These are phyloP conservation scores for Linnemannia exigua DNA, from an alignment of 192 early-diverging fungal genomes.

Conservation along the genomic window DNA sequence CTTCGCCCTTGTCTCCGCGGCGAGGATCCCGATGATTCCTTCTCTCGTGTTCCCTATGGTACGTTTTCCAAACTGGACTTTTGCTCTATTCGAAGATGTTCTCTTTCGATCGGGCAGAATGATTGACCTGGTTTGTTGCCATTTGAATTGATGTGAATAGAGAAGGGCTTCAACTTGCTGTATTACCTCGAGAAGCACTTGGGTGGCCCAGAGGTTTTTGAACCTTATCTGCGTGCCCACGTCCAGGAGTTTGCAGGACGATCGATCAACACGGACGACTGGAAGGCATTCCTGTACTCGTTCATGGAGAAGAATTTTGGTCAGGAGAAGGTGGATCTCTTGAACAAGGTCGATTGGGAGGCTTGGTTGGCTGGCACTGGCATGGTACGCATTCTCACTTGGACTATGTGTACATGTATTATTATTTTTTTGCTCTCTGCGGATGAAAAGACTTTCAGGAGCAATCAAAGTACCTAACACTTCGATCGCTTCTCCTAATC, in stretches of 20 bases:
- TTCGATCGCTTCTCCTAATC: no score
- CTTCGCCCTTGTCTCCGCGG: slow-evolving; percentile 80
- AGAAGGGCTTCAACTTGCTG: slow-evolving; percentile 96
- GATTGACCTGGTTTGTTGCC: slow-evolving; percentile 11
- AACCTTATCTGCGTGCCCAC: slow-evolving; percentile 86
- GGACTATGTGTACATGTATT: no score
- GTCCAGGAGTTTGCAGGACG: slow-evolving; percentile 86
- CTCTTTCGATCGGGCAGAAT: background rate
- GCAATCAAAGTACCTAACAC: no score
- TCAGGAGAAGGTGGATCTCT: slow-evolving; percentile 72
- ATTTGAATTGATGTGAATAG: slow-evolving; percentile 39
- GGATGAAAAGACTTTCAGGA: no score
- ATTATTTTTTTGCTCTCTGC: background rate
- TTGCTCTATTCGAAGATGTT: no score
- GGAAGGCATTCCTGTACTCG: slow-evolving; percentile 83
- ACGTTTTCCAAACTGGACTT: slow-evolving; percentile 8
- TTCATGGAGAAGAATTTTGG: slow-evolving; percentile 79
- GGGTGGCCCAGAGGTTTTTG: slow-evolving; percentile 89
- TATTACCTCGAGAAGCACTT: slow-evolving; percentile 89
- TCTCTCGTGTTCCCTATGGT: slow-evolving; percentile 88
- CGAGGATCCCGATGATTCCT: slow-evolving; percentile 88
- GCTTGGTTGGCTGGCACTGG: slow-evolving; percentile 88
- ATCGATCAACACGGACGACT: slow-evolving; percentile 90
- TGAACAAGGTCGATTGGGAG: slow-evolving; percentile 91
- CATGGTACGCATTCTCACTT: slow-evolving; percentile 65